phyloP scores from a whole-genome alignment of 805 yeast species.

The Wickerhamiella azymoides region DNA sequence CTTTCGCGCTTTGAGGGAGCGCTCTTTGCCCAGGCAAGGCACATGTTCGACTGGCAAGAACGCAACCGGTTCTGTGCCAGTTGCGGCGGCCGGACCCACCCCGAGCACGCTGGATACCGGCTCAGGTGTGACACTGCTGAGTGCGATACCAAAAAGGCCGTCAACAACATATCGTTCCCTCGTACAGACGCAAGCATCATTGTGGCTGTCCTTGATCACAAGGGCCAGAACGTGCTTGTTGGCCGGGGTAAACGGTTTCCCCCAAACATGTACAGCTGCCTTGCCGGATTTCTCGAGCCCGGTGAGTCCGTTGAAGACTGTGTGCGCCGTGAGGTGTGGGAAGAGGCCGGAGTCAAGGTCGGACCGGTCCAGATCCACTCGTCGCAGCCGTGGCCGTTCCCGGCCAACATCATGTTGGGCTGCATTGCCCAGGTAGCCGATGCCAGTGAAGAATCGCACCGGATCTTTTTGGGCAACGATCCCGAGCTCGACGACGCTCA shows the following conservation, averaged over 20 bases:
- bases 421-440: conserved; percentile 68
- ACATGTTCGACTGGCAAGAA: conserved; percentile 72
- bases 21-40: conserved; percentile 64
- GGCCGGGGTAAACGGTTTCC: conserved; percentile 58
- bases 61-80: conserved; percentile 73
- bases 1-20: conserved; percentile 31
- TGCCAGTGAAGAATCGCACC: conserved; percentile 28
- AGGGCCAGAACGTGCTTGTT: conserved; percentile 48
- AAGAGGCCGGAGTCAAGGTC: conserved; percentile 75
- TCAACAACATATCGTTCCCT: conserved; percentile 78
- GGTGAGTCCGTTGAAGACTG: conserved; percentile 85
- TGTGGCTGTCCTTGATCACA: conserved; percentile 55
- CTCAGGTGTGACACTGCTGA: conserved; percentile 19
- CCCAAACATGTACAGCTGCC: conserved; percentile 56
- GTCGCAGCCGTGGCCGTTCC: conserved; percentile 97
- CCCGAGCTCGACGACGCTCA: conserved; percentile 73
- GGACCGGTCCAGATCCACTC: conserved; percentile 44
- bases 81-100: conserved; percentile 45
- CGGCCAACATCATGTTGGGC: conserved; percentile 86
- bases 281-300: conserved; percentile 95
- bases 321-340: conserved; percentile 82
- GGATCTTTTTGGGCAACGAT: conserved; percentile 63
- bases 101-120: conserved; percentile 31
- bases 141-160: conserved; percentile 30
- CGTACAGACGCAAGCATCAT: conserved; percentile 84